Base-by-base conservation (phyloP, 768 basidiomycete species). In the Boletus huronensis region DNA sequence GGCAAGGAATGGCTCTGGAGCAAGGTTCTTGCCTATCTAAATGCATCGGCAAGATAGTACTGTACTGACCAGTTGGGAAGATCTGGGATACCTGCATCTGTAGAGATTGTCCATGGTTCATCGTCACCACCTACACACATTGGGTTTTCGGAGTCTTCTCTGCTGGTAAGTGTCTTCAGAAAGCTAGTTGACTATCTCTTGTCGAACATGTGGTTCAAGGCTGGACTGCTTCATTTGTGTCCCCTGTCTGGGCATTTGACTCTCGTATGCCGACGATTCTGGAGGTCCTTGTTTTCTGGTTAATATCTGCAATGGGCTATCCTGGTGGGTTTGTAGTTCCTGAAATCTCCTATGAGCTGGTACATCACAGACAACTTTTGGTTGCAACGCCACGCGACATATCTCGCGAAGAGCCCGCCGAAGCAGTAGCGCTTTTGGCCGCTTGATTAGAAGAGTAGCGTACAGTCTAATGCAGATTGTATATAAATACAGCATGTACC, bases 1-100 rank as follows among this genome's bases (percentile, higher is more conserved):
- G 78, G 55, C 69, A 56, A 76, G 48, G 74, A 83, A 58, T 75
- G 80, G 55, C 56, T 84, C 41, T 85, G 84, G 84, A 79, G 75
- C 32, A 85, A 84, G 76, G 70, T 70, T 55, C 17, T 56, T 52
- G 5, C 14, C 40, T 26, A 7, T 43, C 46, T 45, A 6, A 23
- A 36, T 39, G 5, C 16, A 31, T 36, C 16, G 28, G 35, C 16
- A 19, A 14, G 26, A 28, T 9, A 21, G 26, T 14, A 28, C 54
- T 69, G 26, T 14, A 28, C 54, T 69, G 35, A 68, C 43, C 6
- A 47, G 9, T 34, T 8, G 6, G 35, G 21, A 41, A 77, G 74
- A 36, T 78, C 23, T 78, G 72, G 71, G 77, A 79, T 49, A 51
- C 66, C 13, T 79, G 77, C 46, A 50, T 68, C 19, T 63, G 62